Evolutionary conservation across 1,284 basidiomycete species (phyloP).

Genomic region (Malassezia yamatoensis): DNA sequence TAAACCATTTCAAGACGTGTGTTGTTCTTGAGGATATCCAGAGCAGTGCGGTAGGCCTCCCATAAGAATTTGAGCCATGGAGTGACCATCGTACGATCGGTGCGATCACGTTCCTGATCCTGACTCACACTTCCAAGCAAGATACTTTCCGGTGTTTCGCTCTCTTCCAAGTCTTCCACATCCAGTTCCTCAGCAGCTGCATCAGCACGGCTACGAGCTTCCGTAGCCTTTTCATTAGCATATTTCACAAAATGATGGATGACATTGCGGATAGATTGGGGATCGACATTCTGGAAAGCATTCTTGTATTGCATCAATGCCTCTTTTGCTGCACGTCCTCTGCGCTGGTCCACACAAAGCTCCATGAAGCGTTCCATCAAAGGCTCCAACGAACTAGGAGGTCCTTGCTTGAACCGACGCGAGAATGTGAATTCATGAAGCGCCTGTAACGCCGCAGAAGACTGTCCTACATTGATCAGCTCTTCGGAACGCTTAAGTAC

Average conservation of each 20-base stretch:
- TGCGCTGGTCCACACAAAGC: slow-evolving; percentile 88
- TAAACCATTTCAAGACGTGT: slow-evolving; percentile 86
- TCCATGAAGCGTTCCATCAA: slow-evolving; percentile 84
- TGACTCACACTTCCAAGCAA: slow-evolving; percentile 76
- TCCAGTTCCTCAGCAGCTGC: slow-evolving; percentile 47
- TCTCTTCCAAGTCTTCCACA: slow-evolving; percentile 52
- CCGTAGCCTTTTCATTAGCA: slow-evolving; percentile 62
- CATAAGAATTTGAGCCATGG: slow-evolving; percentile 97
- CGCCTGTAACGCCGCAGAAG: slow-evolving; percentile 74
- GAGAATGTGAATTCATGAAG: slow-evolving; percentile 83
- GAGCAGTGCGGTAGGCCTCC: slow-evolving; percentile 92
- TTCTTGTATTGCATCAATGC: slow-evolving; percentile 68
- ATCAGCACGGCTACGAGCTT: slow-evolving; percentile 44
- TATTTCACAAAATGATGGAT: slow-evolving; percentile 79
- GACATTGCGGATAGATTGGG: slow-evolving; percentile 82
- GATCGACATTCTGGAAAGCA: slow-evolving; percentile 75
- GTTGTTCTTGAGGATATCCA: slow-evolving; percentile 96
- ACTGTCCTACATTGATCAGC: slow-evolving; percentile 78
- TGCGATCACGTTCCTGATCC: slow-evolving; percentile 86
- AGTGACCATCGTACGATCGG: slow-evolving; percentile 86
- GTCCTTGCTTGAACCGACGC: slow-evolving; percentile 87
- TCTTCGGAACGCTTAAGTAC: slow-evolving; percentile 80
- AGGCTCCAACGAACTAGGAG: slow-evolving; percentile 78
- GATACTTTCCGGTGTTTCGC: slow-evolving; percentile 83
- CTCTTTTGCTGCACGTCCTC: slow-evolving; percentile 85